phyloP scores from a whole-genome alignment of 1,139 yeast genomes.

The Candida sanyaensis region DNA sequence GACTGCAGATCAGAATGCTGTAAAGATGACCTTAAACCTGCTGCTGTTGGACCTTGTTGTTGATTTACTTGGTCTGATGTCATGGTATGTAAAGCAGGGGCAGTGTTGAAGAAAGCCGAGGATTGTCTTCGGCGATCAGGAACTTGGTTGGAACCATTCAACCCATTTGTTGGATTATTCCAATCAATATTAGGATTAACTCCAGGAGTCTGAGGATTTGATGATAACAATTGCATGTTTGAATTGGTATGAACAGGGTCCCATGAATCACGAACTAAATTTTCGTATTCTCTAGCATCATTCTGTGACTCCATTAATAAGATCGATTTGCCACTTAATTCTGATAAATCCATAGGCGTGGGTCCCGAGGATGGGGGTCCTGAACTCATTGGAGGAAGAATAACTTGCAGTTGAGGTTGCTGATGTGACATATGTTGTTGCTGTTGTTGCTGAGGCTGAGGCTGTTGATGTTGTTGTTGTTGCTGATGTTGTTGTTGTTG shows the following conservation, averaged over 20 bases:
- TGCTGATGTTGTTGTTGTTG: too few relatives aligned
- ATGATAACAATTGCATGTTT: conserved; percentile 8
- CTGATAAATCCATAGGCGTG: conserved; percentile 31
- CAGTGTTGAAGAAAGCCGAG: conserved; percentile 33
- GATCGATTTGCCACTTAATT: conserved; percentile 53
- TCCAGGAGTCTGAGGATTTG: conserved; percentile 34
- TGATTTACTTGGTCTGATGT: conserved; percentile 8
- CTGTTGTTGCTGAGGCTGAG: conserved; percentile 14
- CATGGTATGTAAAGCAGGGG: conserved; percentile 17
- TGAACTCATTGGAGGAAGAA: conserved; percentile 13
- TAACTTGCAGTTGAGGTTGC: background rate
- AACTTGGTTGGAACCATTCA: conserved; percentile 6
- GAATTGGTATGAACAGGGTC: conserved; percentile 16
- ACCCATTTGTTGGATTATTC: conserved; percentile 15
- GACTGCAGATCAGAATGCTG: conserved; percentile 13
- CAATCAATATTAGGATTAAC: conserved; percentile 17
- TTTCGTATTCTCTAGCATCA: conserved; percentile 55
- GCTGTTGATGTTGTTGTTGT: too few relatives aligned
- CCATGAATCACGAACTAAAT: conserved; percentile 54
- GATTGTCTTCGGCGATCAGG: conserved; percentile 28
- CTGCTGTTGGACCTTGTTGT: conserved; percentile 14
- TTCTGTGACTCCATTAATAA: conserved; percentile 57
- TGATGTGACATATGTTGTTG: conserved; percentile 11
- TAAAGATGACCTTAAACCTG: conserved; percentile 13
- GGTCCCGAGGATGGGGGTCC: conserved; percentile 17